Conservation (phyloP, 2,329 filamentous ascomycete species). For the Lachnellula willkommii region DNA sequence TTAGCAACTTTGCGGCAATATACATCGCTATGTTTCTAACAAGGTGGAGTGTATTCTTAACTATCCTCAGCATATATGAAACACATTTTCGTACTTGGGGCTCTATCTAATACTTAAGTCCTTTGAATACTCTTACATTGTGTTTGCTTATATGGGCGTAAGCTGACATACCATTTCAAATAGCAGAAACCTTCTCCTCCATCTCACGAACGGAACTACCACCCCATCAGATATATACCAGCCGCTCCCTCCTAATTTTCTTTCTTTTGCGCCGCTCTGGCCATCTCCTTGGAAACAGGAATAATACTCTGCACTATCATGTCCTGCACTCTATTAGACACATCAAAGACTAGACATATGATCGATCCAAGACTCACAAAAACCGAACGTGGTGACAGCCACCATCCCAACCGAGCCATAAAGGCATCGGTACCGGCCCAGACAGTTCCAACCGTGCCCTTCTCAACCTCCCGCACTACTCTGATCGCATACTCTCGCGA, state of each 20-base stretch:
- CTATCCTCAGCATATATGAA: too few relatives aligned
- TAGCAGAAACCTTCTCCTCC: too few relatives aligned
- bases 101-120: too few relatives aligned
- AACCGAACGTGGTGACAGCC: background rate
- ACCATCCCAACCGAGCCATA: background rate
- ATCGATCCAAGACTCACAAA: background rate
- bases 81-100: too few relatives aligned
- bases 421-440: conserved; percentile 3
- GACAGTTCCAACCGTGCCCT: conserved; percentile 1
- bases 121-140: too few relatives aligned
- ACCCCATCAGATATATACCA: background rate
- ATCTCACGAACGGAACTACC: background rate
- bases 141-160: too few relatives aligned
- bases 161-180: too few relatives aligned
- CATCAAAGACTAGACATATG: background rate
- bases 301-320: conserved; percentile 1
- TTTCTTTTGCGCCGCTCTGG: conserved; percentile 1
- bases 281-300: conserved; percentile 3
- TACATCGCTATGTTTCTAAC: too few relatives aligned
- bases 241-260: background rate
- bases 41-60: too few relatives aligned
- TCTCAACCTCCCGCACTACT: conserved; percentile 4
- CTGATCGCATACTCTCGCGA: conserved; percentile 1
- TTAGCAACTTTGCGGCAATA: too few relatives aligned
- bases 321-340: conserved; percentile 1